Base-by-base conservation (phyloP, 2,329 filamentous ascomycete species). In the Biscogniauxia mediterranea region DNA sequence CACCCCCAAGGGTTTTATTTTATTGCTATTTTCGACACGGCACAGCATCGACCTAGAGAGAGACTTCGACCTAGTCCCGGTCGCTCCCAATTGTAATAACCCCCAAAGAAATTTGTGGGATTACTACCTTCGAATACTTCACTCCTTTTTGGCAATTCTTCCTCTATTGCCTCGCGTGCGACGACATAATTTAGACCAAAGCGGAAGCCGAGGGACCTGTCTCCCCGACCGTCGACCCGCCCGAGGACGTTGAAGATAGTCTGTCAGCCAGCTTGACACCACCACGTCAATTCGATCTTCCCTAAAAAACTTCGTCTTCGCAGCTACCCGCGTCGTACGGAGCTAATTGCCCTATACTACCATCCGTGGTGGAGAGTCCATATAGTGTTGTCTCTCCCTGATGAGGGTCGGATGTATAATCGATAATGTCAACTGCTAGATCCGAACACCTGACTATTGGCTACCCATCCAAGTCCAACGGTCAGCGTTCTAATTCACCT, bases 371-470 rank as follows among this genome's bases (percentile, higher is more conserved):
- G 64, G 67, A 69, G 68, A 69, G 66, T 60, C 61, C 58, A 59
- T 71, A 72, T 60, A 64, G 50, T 58, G 3, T 64, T 46, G 66
- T 63, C 62, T 68, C 71, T 71, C 68, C 26, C 67, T 76, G 69
- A 83, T 82, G 80, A 82, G 76, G 78, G 76, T 78, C 73, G 75
- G 76, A 79, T 79, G 77, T 79, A 80, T 91, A 93, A 93, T 93
- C 83, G 85, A 93, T 94, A 93, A 96, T 97, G 93, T 90, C 91
- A 83, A 91, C 86, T 80, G 84, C 89, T 77, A 89, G 92, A 85
- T 87, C 91, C 73, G 92, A 96, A 76, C 91, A 94, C 77, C 85
- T 95, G 82, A 89, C 89, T 75, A 87, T 95, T 78, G 91, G 91
- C 80, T 93, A 92, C 78, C 86, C 91, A 69, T 83, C 88, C 63